A percentile compares a stretch with the other conserved stretches of the same genome.
Evolutionary conservation across 192 early-diverging fungal genomes (phyloP).

Genomic region (Umbelopsis sp.): DNA sequence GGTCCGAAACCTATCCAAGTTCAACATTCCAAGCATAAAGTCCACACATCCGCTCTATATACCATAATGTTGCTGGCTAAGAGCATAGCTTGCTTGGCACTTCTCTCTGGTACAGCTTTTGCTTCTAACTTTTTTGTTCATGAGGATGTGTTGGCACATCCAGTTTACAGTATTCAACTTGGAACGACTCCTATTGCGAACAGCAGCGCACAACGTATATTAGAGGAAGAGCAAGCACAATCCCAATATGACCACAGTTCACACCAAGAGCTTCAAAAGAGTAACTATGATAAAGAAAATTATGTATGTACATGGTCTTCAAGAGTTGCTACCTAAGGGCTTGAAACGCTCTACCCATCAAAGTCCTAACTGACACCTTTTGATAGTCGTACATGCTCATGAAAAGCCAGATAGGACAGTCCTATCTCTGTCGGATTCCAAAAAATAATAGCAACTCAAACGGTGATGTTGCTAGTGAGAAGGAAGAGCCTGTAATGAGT

Average conservation of each 20-base stretch:
- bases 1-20: background rate
- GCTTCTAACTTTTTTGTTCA: conserved; percentile 16
- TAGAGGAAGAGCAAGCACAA: background rate
- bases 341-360: too few relatives aligned
- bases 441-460: background rate
- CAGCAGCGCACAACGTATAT: background rate
- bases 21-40: background rate
- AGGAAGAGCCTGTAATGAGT: background rate
- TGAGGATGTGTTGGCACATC: conserved; percentile 13
- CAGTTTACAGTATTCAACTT: background rate
- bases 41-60: background rate
- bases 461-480: background rate
- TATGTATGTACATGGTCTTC: too few relatives aligned
- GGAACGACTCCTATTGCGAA: conserved; percentile 1
- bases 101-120: background rate
- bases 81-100: background rate
- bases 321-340: too few relatives aligned
- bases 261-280: background rate
- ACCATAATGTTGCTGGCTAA: background rate
- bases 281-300: background rate
- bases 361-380: too few relatives aligned
- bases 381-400: background rate
- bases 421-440: conserved; percentile 1
- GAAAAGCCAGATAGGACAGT: conserved; percentile 2
- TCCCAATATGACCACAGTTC: background rate